Percentiles rank a stretch among this genome's conserved stretches.
Conservation (phyloP, 2,329 filamentous ascomycete species). For the Stagonosporopsis chrysanthemi region DNA sequence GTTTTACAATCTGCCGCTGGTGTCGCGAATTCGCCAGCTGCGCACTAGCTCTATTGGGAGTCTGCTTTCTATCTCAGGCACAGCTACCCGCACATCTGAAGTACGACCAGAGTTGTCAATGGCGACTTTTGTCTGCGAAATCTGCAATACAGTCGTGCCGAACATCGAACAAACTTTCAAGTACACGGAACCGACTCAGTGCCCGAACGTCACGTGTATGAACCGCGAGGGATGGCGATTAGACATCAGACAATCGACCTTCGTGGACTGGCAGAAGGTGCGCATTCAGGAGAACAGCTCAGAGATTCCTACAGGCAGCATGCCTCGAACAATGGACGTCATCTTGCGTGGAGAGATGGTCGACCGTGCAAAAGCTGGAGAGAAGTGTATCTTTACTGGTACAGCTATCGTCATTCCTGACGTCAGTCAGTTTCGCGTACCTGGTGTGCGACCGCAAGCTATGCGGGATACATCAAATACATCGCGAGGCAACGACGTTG, state of each 20-base stretch:
- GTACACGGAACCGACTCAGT: conserved; percentile 96
- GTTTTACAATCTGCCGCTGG: conserved; percentile 90
- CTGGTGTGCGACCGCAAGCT: conserved; percentile 82
- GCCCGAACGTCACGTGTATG: conserved; percentile 84
- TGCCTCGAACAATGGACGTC: conserved; percentile 97
- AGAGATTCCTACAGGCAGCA: conserved; percentile 97
- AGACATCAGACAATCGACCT: conserved; percentile 96
- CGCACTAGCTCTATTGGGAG: conserved; percentile 91
- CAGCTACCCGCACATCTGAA: conserved; percentile 95
- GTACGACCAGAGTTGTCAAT: conserved; percentile 92
- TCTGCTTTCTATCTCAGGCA: conserved; percentile 93
- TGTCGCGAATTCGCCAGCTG: conserved; percentile 84
- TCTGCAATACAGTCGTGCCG: conserved; percentile 81
- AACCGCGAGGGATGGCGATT: conserved; percentile 94
- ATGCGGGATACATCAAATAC: conserved; percentile 81
- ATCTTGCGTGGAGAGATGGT: conserved; percentile 97
- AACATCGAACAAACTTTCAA: conserved; percentile 98
- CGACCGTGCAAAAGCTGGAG: conserved; percentile 93
- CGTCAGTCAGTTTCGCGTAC: conserved; percentile 91
- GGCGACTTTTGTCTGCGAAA: conserved; percentile 90
- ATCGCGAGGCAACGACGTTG: conserved; percentile 77
- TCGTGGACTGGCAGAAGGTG: conserved; percentile 99
- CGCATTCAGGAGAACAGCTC: conserved; percentile 98
- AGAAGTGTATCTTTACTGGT: conserved; percentile 98
- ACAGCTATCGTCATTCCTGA: conserved; percentile 96